phyloP scores from a whole-genome alignment of 176 grass and related monocot genomes.

The Musa acuminata region DNA sequence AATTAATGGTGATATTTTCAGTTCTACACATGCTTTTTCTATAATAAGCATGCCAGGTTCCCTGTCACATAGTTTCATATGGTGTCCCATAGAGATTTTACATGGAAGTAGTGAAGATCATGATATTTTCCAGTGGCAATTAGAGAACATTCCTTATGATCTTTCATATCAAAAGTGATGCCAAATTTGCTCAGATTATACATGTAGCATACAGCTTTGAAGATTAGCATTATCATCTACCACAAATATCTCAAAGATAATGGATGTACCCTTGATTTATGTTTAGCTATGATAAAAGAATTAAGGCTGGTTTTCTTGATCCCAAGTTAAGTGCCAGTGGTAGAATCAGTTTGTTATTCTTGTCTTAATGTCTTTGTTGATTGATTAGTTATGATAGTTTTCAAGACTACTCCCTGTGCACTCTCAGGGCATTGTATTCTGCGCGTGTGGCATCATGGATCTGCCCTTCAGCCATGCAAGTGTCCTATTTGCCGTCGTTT shows the following conservation, averaged over 20 bases:
- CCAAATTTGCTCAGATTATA: no score
- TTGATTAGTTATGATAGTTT: neutral
- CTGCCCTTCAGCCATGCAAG: constrained; percentile 20
- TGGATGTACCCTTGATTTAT: no score
- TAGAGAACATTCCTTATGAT: neutral
- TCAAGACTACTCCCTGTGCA: constrained; percentile 49
- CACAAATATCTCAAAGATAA: no score
- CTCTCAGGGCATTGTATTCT: constrained; percentile 38
- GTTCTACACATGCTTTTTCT: neutral
- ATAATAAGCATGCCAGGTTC: neutral
- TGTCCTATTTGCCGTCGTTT: constrained; percentile 24
- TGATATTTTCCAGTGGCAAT: neutral
- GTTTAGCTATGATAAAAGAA: no score
- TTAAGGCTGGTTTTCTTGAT: no score
- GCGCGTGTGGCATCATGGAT: constrained; percentile 27
- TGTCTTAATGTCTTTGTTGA: neutral
- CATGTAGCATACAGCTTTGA: no score
- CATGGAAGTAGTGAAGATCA: no score
- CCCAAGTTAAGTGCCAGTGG: no score
- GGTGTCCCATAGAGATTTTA: neutral
- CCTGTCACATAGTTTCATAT: neutral
- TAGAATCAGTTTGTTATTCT: neutral
- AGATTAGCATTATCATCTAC: no score
- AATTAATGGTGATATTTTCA: neutral
- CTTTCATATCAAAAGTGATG: no score